phyloP scores from a whole-genome alignment of 257 asterid species.

The Jacaranda mimosifolia region DNA sequence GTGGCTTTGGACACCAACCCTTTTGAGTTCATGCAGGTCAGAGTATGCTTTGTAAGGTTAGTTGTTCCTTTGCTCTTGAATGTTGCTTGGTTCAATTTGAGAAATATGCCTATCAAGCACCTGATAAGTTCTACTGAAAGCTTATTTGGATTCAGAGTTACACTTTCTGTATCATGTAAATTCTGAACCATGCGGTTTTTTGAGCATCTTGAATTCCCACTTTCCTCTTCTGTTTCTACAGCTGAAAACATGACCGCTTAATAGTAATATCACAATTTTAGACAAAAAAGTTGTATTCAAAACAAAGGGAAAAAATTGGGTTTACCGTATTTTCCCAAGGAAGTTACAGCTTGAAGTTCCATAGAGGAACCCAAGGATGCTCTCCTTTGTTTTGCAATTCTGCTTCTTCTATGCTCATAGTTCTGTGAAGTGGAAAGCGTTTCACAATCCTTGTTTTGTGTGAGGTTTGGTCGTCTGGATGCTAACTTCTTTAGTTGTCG shows the following conservation, averaged over 20 bases:
- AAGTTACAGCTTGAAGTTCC: slow-evolving; percentile 53
- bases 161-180: slow-evolving; percentile 49
- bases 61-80: slow-evolving; percentile 58
- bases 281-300: neutral
- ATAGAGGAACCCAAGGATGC: slow-evolving; percentile 65
- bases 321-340: slow-evolving; percentile 46
- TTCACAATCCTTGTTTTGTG: slow-evolving; percentile 39
- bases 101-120: slow-evolving; percentile 73
- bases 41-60: slow-evolving; percentile 56
- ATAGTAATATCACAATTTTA: slow-evolving; percentile 18
- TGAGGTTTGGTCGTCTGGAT: slow-evolving; percentile 51
- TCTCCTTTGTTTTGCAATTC: slow-evolving; percentile 58
- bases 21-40: slow-evolving; percentile 69
- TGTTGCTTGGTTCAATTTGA: slow-evolving; percentile 62
- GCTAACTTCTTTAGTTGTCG: slow-evolving; percentile 52
- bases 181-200: slow-evolving; percentile 40
- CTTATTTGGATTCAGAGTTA: slow-evolving; percentile 63
- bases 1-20: slow-evolving; percentile 73
- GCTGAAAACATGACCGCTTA: slow-evolving; percentile 32
- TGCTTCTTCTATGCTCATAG: slow-evolving; percentile 48
- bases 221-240: slow-evolving; percentile 47
- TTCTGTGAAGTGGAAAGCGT: slow-evolving; percentile 52
- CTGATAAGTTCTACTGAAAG: slow-evolving; percentile 79
- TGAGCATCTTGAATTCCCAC: slow-evolving; percentile 54
- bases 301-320: neutral